phyloP scores from a whole-genome alignment of 768 basidiomycete species.

The Trametes coccinea region DNA sequence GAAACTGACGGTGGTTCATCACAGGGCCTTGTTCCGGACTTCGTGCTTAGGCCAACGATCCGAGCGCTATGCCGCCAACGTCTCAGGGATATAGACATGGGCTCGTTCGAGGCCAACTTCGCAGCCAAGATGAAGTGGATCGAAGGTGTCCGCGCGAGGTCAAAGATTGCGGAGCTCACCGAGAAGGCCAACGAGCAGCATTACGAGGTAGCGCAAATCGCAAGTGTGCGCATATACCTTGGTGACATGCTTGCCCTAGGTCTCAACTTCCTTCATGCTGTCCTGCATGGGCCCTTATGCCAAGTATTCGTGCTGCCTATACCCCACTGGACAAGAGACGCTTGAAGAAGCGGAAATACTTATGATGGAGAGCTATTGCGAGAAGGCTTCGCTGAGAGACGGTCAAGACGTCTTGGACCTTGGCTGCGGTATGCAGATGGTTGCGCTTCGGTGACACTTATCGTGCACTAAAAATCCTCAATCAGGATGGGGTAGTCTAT shows the following conservation, averaged over 20 bases:
- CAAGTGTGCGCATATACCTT: neutral
- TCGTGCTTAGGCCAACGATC: constrained; percentile 48
- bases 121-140: constrained; percentile 69
- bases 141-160: constrained; percentile 48
- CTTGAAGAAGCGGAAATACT: constrained; percentile 63
- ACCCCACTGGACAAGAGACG: constrained; percentile 58
- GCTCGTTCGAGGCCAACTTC: constrained; percentile 60
- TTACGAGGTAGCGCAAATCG: constrained; percentile 55
- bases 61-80: constrained; percentile 52
- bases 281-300: constrained; percentile 64
- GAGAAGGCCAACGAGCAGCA: constrained; percentile 76
- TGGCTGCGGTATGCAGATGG: constrained; percentile 52
- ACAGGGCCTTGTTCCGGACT: constrained; percentile 62
- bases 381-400: constrained; percentile 60
- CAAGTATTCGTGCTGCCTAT: constrained; percentile 69
- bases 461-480: too few species aligned
- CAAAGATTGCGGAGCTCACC: constrained; percentile 59
- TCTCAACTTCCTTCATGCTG: constrained; percentile 61
- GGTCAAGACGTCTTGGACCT: constrained; percentile 66
- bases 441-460: neutral
- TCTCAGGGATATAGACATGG: constrained; percentile 60
- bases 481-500: constrained; percentile 70
- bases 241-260: constrained; percentile 34
- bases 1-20: neutral
- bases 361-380: constrained; percentile 68